Evolutionary conservation across 2,329 filamentous ascomycete species (phyloP).

Genomic region (Fusarium mundagurra): DNA sequence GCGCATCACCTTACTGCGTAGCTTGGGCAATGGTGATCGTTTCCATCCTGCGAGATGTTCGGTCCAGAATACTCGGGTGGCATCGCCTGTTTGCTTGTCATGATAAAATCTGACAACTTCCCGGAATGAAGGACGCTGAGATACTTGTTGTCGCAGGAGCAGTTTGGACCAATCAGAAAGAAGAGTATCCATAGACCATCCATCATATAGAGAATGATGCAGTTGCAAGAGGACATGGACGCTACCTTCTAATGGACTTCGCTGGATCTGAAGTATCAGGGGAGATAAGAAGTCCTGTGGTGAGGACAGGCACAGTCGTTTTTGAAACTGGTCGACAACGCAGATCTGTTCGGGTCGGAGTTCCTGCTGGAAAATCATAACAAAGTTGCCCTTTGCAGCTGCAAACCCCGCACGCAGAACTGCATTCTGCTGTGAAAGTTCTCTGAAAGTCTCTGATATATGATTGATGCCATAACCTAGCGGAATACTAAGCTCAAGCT

Average conservation of each 20-base stretch:
- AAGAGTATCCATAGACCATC: constrained; percentile 88
- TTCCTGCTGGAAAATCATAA: constrained; percentile 66
- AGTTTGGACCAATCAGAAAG: constrained; percentile 71
- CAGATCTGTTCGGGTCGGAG: constrained; percentile 56
- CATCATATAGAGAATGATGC: constrained; percentile 89
- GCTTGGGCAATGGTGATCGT: constrained; percentile 65
- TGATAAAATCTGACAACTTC: constrained; percentile 64
- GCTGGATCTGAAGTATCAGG: constrained; percentile 66
- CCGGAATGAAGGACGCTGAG: constrained; percentile 66
- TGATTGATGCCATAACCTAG: constrained; percentile 45
- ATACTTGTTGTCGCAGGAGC: constrained; percentile 46
- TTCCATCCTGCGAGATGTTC: constrained; percentile 68
- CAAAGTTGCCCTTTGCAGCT: constrained; percentile 53
- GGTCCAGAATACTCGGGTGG: constrained; percentile 74
- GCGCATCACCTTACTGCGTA: constrained; percentile 44
- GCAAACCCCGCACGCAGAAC: constrained; percentile 80
- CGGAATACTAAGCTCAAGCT: constrained; percentile 71
- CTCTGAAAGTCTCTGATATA: constrained; percentile 60
- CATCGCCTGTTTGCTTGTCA: constrained; percentile 45
- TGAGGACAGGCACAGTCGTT: constrained; percentile 53
- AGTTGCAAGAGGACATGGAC: constrained; percentile 63
- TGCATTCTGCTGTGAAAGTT: constrained; percentile 65
- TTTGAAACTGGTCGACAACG: constrained; percentile 49
- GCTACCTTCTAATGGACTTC: constrained; percentile 22
- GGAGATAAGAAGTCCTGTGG: constrained; percentile 62